A percentile compares a stretch with the other conserved stretches of the same genome.
Evolutionary conservation across 2,329 filamentous ascomycete genomes (phyloP).

Genomic region (Fusarium nodosum): DNA sequence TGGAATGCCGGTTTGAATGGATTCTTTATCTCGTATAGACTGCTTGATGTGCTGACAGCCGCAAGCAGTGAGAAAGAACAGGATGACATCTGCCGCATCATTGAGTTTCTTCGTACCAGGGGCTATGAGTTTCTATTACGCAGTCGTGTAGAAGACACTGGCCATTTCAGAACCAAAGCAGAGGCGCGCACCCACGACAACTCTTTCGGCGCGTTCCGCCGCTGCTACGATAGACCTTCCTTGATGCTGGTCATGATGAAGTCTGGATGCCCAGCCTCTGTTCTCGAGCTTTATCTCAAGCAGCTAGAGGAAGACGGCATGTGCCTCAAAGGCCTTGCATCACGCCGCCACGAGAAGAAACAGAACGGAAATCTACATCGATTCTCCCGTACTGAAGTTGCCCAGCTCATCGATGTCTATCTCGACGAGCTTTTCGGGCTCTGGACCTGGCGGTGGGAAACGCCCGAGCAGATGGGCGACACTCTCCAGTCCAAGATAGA

Average conservation of each 20-base stretch:
- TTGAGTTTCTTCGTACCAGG: background rate
- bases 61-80: background rate
- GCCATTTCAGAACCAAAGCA: background rate
- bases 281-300: constrained; percentile 10
- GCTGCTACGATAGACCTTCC: background rate
- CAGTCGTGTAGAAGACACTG: background rate
- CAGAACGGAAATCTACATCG: background rate
- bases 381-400: background rate
- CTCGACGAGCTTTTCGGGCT: constrained; percentile 3
- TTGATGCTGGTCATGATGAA: background rate
- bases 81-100: background rate
- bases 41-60: background rate
- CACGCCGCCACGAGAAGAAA: too few relatives aligned
- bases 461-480: background rate
- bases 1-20: background rate
- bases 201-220: background rate
- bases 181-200: background rate
- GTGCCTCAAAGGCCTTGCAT: background rate
- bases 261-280: background rate
- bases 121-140: background rate
- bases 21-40: background rate
- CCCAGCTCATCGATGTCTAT: background rate
- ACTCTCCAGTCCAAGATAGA: constrained; percentile 14
- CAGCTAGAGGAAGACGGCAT: background rate
- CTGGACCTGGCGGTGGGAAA: background rate